Evolutionary conservation across 225 moss, liverwort and hornwort species (phyloP).

Genomic region (Bryoerythrophyllum caledonicum): DNA sequence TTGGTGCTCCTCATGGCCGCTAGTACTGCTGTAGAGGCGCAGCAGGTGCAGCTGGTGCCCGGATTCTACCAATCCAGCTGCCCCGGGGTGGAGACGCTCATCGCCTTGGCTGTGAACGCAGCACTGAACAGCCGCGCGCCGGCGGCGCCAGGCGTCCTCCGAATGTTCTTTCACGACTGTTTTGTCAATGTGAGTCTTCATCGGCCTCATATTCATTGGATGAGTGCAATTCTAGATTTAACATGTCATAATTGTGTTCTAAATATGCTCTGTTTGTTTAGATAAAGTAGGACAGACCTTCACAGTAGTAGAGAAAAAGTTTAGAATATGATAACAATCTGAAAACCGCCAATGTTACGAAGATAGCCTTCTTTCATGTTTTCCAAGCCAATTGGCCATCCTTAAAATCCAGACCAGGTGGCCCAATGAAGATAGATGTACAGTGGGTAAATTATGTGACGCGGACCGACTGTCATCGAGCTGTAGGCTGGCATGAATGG

Average conservation of each 20-base stretch:
- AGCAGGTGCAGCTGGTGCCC: background rate
- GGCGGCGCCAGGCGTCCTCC: slow-evolving; percentile 20
- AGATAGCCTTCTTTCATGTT: too few relatives aligned
- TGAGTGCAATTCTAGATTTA: too few relatives aligned
- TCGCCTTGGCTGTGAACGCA: slow-evolving; percentile 3
- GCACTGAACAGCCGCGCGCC: background rate
- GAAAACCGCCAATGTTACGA: too few relatives aligned
- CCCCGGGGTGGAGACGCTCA: slow-evolving; percentile 13
- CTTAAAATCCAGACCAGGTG: too few relatives aligned
- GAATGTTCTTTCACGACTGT: slow-evolving; percentile 33
- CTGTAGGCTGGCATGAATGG: background rate
- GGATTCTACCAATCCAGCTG: slow-evolving; percentile 19
- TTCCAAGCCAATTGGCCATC: too few relatives aligned
- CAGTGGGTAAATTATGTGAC: background rate
- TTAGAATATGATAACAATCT: too few relatives aligned
- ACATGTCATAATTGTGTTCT: too few relatives aligned
- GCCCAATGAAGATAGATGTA: too few relatives aligned
- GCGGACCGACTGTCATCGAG: background rate
- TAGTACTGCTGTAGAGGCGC: background rate
- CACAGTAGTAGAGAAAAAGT: too few relatives aligned
- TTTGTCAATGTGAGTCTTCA: slow-evolving; percentile 25
- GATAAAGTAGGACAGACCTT: too few relatives aligned
- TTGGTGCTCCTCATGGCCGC: background rate
- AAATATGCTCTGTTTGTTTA: too few relatives aligned
- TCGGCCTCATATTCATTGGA: too few relatives aligned